Conservation (phyloP, 495 filamentous ascomycete species). For the Clohesyomyces aquaticus region DNA sequence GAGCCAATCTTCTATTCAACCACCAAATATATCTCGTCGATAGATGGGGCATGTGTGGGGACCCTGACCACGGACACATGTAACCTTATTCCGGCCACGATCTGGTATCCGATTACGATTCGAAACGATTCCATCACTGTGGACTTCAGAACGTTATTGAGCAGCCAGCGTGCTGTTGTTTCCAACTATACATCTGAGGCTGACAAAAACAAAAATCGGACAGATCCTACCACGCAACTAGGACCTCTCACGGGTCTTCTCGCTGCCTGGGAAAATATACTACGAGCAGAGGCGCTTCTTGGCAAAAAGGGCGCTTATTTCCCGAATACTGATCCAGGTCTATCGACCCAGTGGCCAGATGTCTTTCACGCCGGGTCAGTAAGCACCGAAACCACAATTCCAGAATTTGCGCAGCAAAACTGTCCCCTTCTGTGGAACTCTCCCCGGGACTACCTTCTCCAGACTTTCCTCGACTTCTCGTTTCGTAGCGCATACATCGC, state of each 20-base stretch:
- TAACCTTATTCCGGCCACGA: slow-evolving; percentile 32
- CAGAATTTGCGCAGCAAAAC: not conserved
- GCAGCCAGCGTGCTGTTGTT: slow-evolving; percentile 4
- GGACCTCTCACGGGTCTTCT: not conserved
- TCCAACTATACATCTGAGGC: slow-evolving; percentile 26
- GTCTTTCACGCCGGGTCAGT: not conserved
- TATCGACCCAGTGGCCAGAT: not conserved
- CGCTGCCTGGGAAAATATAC: not conserved
- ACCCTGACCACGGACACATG: slow-evolving; percentile 30
- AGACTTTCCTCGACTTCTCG: slow-evolving; percentile 17
- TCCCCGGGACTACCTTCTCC: slow-evolving; percentile 12
- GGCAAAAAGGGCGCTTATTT: not conserved
- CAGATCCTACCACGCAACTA: slow-evolving; percentile 15
- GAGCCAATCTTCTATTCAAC: slow-evolving; percentile 20
- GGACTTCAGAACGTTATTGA: slow-evolving; percentile 1
- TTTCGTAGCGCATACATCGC: slow-evolving; percentile 21
- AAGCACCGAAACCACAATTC: not conserved
- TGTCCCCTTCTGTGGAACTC: slow-evolving; percentile 14
- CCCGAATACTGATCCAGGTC: not conserved
- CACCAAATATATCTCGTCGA: slow-evolving; percentile 17
- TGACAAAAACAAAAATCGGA: slow-evolving; percentile 3
- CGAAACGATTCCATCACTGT: slow-evolving; percentile 16
- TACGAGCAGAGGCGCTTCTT: slow-evolving; percentile 1
- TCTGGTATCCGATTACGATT: slow-evolving; percentile 27
- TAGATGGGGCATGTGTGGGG: slow-evolving; percentile 18